Evolutionary conservation across 345 rosid genomes (phyloP).

Genomic region (Linum lewisii): DNA sequence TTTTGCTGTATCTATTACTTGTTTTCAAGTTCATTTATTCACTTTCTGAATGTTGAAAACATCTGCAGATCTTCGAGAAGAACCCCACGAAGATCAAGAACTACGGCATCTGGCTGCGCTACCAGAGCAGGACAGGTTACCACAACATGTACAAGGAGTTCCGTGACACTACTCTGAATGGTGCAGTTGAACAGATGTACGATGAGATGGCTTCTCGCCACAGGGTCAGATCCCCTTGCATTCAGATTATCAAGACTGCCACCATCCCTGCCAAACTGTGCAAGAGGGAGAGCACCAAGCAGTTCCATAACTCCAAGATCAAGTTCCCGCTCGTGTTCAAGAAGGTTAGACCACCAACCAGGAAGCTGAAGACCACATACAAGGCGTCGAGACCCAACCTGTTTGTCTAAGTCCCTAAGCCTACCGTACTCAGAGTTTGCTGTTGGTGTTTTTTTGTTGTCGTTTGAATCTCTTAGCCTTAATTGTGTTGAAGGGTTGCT

Average conservation of each 20-base stretch:
- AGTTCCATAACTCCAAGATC: background rate
- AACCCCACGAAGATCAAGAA: background rate
- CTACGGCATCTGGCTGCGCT: background rate
- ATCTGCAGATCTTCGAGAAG: background rate
- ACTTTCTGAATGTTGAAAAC: background rate
- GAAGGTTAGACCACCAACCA: background rate
- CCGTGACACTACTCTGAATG: background rate
- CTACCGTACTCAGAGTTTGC: too few species aligned
- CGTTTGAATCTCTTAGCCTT: too few species aligned
- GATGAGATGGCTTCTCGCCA: background rate
- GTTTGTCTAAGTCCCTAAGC: background rate
- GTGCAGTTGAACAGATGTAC: background rate
- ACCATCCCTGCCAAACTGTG: background rate
- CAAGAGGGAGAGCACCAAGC: conserved; percentile 1
- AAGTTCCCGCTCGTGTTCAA: background rate
- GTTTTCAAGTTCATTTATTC: too few species aligned
- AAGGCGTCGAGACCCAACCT: background rate
- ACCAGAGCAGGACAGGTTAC: background rate
- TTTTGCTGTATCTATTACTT: too few species aligned
- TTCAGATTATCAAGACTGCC: background rate
- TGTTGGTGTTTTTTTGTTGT: too few species aligned
- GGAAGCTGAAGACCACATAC: background rate
- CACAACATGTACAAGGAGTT: conserved; percentile 1
- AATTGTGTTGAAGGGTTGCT: too few species aligned
- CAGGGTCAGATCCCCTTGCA: background rate